phyloP scores from a whole-genome alignment of 768 basidiomycete species.

The Leccinum olivaceopallidum region DNA sequence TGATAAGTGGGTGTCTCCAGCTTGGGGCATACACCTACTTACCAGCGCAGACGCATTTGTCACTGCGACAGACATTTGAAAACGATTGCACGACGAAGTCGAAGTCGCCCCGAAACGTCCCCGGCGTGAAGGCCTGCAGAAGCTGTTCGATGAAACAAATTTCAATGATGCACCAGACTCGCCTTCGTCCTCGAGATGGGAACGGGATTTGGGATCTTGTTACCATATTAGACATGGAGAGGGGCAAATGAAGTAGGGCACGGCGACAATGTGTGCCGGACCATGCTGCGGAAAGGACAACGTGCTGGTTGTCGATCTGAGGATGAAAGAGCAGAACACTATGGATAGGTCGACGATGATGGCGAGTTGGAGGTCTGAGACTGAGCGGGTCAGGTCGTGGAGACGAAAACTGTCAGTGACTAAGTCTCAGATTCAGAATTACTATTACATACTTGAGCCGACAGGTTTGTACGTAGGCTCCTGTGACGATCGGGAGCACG shows the following conservation, averaged over 20 bases:
- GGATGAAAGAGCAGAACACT: slow-evolving; percentile 19
- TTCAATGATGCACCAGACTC: slow-evolving; percentile 13
- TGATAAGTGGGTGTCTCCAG: slow-evolving; percentile 4
- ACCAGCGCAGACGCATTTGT: slow-evolving; percentile 11
- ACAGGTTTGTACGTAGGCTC: slow-evolving; percentile 24
- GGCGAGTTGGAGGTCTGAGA: slow-evolving; percentile 2
- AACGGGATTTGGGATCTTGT: slow-evolving; percentile 2
- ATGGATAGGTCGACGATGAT: background rate
- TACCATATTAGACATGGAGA: slow-evolving; percentile 11
- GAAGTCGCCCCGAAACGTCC: slow-evolving; percentile 4
- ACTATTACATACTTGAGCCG: slow-evolving; percentile 25
- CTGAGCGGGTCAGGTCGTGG: slow-evolving; percentile 1
- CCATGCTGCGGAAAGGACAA: slow-evolving; percentile 4
- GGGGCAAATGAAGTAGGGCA: slow-evolving; percentile 19
- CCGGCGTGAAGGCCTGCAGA: slow-evolving; percentile 7
- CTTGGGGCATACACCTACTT: slow-evolving; percentile 4
- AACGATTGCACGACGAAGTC: slow-evolving; percentile 6
- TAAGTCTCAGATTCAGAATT: slow-evolving; percentile 4
- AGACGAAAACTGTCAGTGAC: background rate
- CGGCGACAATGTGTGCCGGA: slow-evolving; percentile 5
- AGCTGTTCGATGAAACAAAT: slow-evolving; percentile 11
- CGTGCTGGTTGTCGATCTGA: slow-evolving; percentile 15
- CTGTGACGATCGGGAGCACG: slow-evolving; percentile 29
- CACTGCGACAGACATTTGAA: slow-evolving; percentile 11
- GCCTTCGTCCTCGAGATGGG: slow-evolving; percentile 13